Conservation (phyloP, 208 protist genomes). For the Trypanosoma rangeli region DNA sequence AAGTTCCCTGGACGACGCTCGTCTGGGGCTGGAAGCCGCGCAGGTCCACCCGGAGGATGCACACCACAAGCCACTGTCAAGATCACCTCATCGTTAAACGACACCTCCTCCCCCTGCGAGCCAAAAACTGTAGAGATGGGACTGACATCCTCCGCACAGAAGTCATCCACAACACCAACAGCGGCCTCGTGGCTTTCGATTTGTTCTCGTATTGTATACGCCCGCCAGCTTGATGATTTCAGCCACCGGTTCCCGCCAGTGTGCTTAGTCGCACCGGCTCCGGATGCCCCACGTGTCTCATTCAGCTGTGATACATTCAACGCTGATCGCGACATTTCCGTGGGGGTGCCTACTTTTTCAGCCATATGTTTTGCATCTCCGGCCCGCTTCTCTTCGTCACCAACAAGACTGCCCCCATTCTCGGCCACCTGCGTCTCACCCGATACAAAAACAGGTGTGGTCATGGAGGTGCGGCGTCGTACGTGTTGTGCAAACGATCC, state of each 20-base stretch:
- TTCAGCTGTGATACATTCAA: not conserved
- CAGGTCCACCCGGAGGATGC: not conserved
- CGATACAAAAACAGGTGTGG: not conserved
- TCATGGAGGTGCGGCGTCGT: constrained; percentile 31
- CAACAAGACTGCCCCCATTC: not conserved
- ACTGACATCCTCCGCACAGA: not conserved
- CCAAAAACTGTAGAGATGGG: not conserved
- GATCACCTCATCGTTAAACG: constrained; percentile 8
- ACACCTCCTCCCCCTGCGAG: not conserved
- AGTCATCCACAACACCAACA: not conserved
- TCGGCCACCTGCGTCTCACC: not conserved
- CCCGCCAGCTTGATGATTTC: too few relatives aligned
- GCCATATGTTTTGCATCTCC: not conserved
- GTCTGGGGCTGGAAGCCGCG: not conserved
- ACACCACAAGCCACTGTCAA: not conserved
- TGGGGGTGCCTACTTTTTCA: not conserved
- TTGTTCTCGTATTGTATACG: not conserved
- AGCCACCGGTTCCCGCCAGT: not conserved
- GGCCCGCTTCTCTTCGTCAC: not conserved
- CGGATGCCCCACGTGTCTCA: not conserved
- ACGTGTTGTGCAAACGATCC: constrained; percentile 37
- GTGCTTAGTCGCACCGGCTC: not conserved
- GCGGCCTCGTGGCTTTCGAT: not conserved
- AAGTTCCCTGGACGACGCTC: constrained; percentile 1
- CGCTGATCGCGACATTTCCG: not conserved